Conservation (phyloP, 306 rosid species). For the Medicago ruthenica region DNA sequence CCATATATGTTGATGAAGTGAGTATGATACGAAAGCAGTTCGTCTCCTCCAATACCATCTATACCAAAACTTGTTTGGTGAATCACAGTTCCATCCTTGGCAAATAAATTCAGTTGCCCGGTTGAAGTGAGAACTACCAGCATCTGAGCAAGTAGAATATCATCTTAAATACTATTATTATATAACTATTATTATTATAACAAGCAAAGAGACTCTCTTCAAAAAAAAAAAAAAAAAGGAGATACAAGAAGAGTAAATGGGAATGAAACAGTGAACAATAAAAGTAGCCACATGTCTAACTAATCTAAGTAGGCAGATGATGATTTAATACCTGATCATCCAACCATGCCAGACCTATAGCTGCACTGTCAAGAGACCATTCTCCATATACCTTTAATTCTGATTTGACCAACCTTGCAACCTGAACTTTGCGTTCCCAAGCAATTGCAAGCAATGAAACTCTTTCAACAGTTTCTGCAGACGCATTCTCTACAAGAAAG, state of each 20-base stretch:
- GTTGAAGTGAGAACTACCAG: slow-evolving; percentile 80
- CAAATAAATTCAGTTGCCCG: slow-evolving; percentile 82
- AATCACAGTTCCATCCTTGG: slow-evolving; percentile 89
- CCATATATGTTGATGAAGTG: slow-evolving; percentile 77
- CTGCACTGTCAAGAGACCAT: slow-evolving; percentile 93
- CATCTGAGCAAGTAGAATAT: slow-evolving; percentile 69
- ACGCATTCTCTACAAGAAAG: slow-evolving; percentile 59
- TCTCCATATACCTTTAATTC: slow-evolving; percentile 79
- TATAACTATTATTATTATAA: neutral
- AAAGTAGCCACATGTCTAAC: slow-evolving; percentile 23
- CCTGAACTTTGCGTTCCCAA: slow-evolving; percentile 94
- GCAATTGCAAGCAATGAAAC: slow-evolving; percentile 96
- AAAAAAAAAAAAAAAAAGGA: too few relatives aligned
- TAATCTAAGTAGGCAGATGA: slow-evolving; percentile 30
- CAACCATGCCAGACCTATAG: slow-evolving; percentile 92
- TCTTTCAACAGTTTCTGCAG: slow-evolving; percentile 69
- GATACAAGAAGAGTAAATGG: slow-evolving; percentile 34
- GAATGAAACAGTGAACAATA: slow-evolving; percentile 22
- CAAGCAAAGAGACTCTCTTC: slow-evolving; percentile 29
- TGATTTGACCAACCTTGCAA: slow-evolving; percentile 85
- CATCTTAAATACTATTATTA: slow-evolving; percentile 32
- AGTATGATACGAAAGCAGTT: slow-evolving; percentile 83
- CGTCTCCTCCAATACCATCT: slow-evolving; percentile 80
- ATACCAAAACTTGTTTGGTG: slow-evolving; percentile 83
- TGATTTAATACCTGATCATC: slow-evolving; percentile 79